Evolutionary conservation across 2,329 filamentous ascomycete species (phyloP), one percentile per base, ranked within the genome.

Genomic region (Ophiostoma populinum): DNA sequence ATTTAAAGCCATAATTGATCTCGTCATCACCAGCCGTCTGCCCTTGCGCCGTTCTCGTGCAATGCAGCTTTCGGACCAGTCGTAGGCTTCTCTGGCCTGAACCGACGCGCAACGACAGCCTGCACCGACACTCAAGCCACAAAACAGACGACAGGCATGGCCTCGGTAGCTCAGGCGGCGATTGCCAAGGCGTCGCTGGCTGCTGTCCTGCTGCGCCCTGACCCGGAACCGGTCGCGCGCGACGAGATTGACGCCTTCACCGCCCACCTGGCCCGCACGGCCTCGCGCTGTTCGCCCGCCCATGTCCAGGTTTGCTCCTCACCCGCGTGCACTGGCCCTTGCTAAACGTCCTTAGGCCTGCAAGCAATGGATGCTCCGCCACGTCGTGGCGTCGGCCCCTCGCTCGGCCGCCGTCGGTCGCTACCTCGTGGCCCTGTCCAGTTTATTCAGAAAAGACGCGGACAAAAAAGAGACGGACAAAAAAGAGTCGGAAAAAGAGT

Each of bases 251-350:
- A 76, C 45, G 55, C 65, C 39, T 80, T 87, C 54, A 70, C 83
- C 54, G 52, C 59, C 43, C 61, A 73, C 40, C 63, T 90, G 48
- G 67, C 75, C 53, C 59, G 65, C 51, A 67, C 68, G 47, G 58
- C 81, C 51, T 58, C 65, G 57, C 68, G 73, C 61, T 87, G 81
- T 69, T 80, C 80, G 50, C 67, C 74, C 51, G 59, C 64, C 63
- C 85, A 87, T 63, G 77, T 90, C 65, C 81, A 90, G 81, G 81
- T 90, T 81, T 83, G 77, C 35, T 32, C 20, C 33, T 36, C 34
- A 28, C 20, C 30, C 19, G n/a, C 10, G n/a, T 22, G 7, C 13
- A 9, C 7, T 24, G n/a, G n/a, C n/a, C n/a, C n/a, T 16, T 7
- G 11, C 12, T 20, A 16, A 21, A 16, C 11, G 10, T 21, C 18